Evolutionary conservation across 2,329 filamentous ascomycete species (phyloP).

Genomic region (Stylonectria norvegica): DNA sequence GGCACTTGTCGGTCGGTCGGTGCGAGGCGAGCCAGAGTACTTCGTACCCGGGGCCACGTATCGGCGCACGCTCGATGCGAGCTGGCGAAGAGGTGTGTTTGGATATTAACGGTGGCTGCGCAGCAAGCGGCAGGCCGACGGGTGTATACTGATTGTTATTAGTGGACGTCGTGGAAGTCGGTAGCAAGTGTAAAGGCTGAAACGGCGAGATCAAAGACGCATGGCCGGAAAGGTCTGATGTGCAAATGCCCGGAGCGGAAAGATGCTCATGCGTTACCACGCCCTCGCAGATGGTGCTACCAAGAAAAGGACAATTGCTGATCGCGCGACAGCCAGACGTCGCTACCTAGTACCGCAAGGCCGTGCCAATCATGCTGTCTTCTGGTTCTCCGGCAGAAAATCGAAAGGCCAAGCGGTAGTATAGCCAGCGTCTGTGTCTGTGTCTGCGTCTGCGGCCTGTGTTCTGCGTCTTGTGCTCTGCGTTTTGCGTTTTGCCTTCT

Average conservation of each 20-base stretch:
- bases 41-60: slow-evolving; percentile 4
- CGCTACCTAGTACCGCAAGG: slow-evolving; percentile 5
- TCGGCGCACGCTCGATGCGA: slow-evolving; percentile 14
- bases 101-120: slow-evolving; percentile 17
- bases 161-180: slow-evolving; percentile 15
- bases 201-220: slow-evolving; percentile 12
- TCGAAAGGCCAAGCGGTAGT: slow-evolving; percentile 1
- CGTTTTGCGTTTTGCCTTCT: background rate
- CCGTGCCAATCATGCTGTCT: slow-evolving; percentile 13
- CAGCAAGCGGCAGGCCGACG: slow-evolving; percentile 9
- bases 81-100: slow-evolving; percentile 11
- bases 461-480: slow-evolving; percentile 2
- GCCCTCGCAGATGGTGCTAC: slow-evolving; percentile 16
- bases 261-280: slow-evolving; percentile 25
- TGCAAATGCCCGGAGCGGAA: slow-evolving; percentile 18
- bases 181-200: slow-evolving; percentile 11
- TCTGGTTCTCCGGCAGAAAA: slow-evolving; percentile 7
- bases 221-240: slow-evolving; percentile 12
- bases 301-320: slow-evolving; percentile 16
- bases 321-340: slow-evolving; percentile 19
- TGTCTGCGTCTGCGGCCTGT: background rate
- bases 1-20: slow-evolving; percentile 15
- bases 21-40: slow-evolving; percentile 18
- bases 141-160: slow-evolving; percentile 23
- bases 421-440: slow-evolving; percentile 1